Conservation (phyloP, 2,329 filamentous ascomycete species). For the Decorospora gaudefroyi region DNA sequence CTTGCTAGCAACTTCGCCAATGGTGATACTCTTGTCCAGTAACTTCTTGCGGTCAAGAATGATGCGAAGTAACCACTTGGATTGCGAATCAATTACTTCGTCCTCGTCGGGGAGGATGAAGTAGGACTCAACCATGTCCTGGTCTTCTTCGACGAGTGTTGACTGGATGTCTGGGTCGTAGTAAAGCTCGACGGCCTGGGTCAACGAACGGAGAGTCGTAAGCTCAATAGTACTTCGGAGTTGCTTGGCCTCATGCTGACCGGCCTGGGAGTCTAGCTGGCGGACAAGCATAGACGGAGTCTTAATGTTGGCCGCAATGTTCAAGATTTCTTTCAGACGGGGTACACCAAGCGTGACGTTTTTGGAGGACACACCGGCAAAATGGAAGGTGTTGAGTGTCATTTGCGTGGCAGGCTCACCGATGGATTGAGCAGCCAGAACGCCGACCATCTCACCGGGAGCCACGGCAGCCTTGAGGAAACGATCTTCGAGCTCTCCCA, state of each 20-base stretch:
- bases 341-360: slow-evolving; percentile 99
- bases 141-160: slow-evolving; percentile 84
- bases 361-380: slow-evolving; percentile 99
- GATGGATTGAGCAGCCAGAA: slow-evolving; percentile 95
- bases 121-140: slow-evolving; percentile 95
- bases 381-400: slow-evolving; percentile 99
- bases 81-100: slow-evolving; percentile 67
- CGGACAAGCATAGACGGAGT: slow-evolving; percentile 97
- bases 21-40: slow-evolving; percentile 88
- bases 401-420: slow-evolving; percentile 99
- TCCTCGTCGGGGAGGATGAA: slow-evolving; percentile 87
- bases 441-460: slow-evolving; percentile 98
- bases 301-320: slow-evolving; percentile 97
- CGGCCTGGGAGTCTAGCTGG: slow-evolving; percentile 63
- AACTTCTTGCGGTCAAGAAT: slow-evolving; percentile 91
- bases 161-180: slow-evolving; percentile 89
- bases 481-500: slow-evolving; percentile 86
- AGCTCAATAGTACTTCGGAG: slow-evolving; percentile 91
- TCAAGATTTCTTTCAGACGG: slow-evolving; percentile 98
- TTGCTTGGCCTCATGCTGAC: slow-evolving; percentile 80
- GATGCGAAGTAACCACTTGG: slow-evolving; percentile 93
- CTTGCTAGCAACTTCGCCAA: slow-evolving; percentile 85
- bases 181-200: slow-evolving; percentile 91
- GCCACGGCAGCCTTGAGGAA: slow-evolving; percentile 85
- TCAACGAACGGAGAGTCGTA: slow-evolving; percentile 89